Base-by-base conservation (phyloP, 768 basidiomycete species). In the Pisolithus marmoratus region DNA sequence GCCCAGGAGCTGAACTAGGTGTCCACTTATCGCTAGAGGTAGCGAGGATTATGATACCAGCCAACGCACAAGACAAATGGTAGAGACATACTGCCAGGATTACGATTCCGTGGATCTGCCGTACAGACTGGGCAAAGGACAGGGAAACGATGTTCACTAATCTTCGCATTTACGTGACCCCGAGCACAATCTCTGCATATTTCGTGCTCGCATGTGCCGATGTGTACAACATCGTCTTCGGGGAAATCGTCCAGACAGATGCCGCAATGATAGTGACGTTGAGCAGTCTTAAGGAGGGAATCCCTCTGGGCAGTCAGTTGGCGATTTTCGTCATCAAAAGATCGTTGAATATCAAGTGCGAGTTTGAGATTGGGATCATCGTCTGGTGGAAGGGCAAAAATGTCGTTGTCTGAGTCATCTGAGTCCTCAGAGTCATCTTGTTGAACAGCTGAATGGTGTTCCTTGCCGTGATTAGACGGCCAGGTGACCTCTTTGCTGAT, bases 81-180 rank as follows among this genome's bases (percentile, higher is more conserved):
- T 40, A 8, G 26, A 24, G 19, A 58, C 65, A 44, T 48, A 62
- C 72, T 67, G 38, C 68, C 68, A 12, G 67, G 68, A 20, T 64
- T 62, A 12, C 57, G 29, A 7, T 59, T 63, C 24, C 58, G 58
- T 7, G 60, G 58, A 29, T 72, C 70, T 17, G 73, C 69, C 19
- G 66, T 63, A 53, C 85, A 86, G 9, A 74, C 61, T 0, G 84
- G 85, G 58, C 84, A 86, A 19, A 77, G 63, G 9, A 85, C 78
- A 1, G 84, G 84, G 50, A 76, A 84, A 14, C 72, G 73, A 53
- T 72, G 73, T 38, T 81, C 78, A 17, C 70, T 67, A 27, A 85
- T 70, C 61, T 77, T 77, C 17, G 73, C 60, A 19, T 54, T 57
- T 12, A 78, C 68, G 51, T 82, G 74, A 4, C 61, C 57, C 23